phyloP scores from a whole-genome alignment of 169 alveolate genomes.

The Cryptosporidium bovis region DNA sequence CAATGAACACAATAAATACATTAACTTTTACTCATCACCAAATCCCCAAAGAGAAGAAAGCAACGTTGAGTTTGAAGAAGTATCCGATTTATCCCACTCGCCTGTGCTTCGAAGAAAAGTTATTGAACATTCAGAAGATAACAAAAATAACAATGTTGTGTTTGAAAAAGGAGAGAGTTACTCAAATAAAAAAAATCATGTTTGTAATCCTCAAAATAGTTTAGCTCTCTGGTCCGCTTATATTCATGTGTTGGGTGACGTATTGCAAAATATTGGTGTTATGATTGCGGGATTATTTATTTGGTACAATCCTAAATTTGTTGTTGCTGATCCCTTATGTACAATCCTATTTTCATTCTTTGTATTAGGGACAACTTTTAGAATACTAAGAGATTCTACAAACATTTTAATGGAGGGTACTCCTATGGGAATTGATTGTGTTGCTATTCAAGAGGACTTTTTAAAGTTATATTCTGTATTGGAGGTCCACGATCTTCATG shows the following conservation, averaged over 20 bases:
- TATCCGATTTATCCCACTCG: neutral
- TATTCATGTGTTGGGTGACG: constrained; percentile 94
- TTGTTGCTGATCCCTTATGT: constrained; percentile 95
- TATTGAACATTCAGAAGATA: neutral
- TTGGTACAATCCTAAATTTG: constrained; percentile 85
- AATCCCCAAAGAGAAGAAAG: constrained; percentile 26
- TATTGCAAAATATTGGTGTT: constrained; percentile 93
- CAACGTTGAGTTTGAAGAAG: neutral
- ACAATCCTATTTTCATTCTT: constrained; percentile 92
- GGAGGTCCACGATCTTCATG: constrained; percentile 95
- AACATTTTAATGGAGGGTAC: constrained; percentile 95
- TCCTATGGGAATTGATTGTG: constrained; percentile 89
- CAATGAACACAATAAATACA: constrained; percentile 31
- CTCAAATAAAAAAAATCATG: constrained; percentile 8
- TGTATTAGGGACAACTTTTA: constrained; percentile 92
- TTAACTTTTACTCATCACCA: too few species aligned
- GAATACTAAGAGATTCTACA: constrained; percentile 90
- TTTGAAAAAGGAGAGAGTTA: neutral
- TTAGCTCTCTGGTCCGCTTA: constrained; percentile 92
- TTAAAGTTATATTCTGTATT: constrained; percentile 87
- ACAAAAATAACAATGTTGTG: neutral
- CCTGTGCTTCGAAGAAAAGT: neutral
- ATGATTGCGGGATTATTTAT: constrained; percentile 92
- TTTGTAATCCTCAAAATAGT: constrained; percentile 80
- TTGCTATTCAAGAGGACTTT: constrained; percentile 85